These are phyloP conservation scores for Hamigera avellanea DNA, from an alignment of 495 filamentous ascomycete species.

Conservation along the genomic window DNA sequence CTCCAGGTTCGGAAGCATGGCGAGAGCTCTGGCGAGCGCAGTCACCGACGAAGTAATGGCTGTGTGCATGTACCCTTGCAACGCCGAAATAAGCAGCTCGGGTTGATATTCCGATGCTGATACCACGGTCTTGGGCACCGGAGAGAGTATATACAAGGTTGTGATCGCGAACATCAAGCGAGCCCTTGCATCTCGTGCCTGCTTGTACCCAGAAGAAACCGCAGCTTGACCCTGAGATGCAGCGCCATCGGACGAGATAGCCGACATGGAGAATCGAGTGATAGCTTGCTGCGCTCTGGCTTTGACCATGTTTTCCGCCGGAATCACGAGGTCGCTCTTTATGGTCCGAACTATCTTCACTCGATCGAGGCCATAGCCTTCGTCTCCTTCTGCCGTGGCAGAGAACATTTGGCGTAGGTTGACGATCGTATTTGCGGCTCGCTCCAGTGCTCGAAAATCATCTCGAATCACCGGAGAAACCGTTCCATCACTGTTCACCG, in stretches of 20 bases:
- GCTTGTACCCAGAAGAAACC: slow-evolving; percentile 53
- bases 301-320: slow-evolving; percentile 57
- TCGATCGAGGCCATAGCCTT: slow-evolving; percentile 62
- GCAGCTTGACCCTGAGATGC: slow-evolving; percentile 16
- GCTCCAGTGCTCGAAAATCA: slow-evolving; percentile 65
- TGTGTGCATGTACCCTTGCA: slow-evolving; percentile 70
- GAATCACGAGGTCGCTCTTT: slow-evolving; percentile 51
- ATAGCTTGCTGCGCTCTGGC: slow-evolving; percentile 69
- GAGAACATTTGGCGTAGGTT: slow-evolving; percentile 61
- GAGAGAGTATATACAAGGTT: slow-evolving; percentile 74
- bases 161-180: slow-evolving; percentile 62
- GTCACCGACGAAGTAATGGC: slow-evolving; percentile 65
- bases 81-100: slow-evolving; percentile 57
- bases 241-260: slow-evolving; percentile 27
- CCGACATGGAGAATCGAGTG: slow-evolving; percentile 71
- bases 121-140: slow-evolving; percentile 24
- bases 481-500: slow-evolving; percentile 4
- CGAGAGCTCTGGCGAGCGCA: slow-evolving; percentile 58
- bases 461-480: slow-evolving; percentile 22
- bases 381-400: slow-evolving; percentile 49
- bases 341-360: slow-evolving; percentile 59
- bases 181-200: slow-evolving; percentile 66
- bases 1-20: slow-evolving; percentile 70
- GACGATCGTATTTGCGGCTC: slow-evolving; percentile 65
- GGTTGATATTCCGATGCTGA: slow-evolving; percentile 36